A percentile compares a stretch with the other conserved stretches of the same genome.
Conservation (phyloP, 2,329 filamentous ascomycete species). For the Pezicula rhizophila region DNA sequence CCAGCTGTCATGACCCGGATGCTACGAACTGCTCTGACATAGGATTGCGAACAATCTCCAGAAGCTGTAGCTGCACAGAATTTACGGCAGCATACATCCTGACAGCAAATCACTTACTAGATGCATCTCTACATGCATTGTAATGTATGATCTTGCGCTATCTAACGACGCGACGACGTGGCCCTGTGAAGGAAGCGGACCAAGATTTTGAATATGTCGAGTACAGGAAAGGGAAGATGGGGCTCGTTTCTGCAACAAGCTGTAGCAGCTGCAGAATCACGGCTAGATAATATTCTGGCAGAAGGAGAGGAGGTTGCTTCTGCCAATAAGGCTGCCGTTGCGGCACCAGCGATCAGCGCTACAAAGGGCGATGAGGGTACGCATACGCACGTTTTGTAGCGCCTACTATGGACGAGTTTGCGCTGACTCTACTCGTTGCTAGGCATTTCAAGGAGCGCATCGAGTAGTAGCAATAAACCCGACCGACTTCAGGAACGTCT, state of each 20-base stretch:
- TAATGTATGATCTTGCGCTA: conserved; percentile 17
- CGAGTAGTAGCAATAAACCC: conserved; percentile 58
- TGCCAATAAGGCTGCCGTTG: conserved; percentile 33
- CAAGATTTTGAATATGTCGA: conserved; percentile 20
- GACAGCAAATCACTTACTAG: neutral
- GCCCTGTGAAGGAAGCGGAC: conserved; percentile 8
- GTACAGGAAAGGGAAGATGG: conserved; percentile 51
- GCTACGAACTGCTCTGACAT: no score
- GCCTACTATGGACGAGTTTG: neutral
- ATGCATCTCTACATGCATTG: conserved; percentile 9
- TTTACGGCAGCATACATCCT: neutral
- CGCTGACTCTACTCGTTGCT: neutral
- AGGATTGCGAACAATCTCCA: neutral
- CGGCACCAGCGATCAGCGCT: conserved; percentile 27
- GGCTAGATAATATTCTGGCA: conserved; percentile 83
- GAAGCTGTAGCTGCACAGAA: neutral
- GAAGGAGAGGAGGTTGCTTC: conserved; percentile 58
- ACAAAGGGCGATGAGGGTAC: conserved; percentile 30
- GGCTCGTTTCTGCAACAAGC: conserved; percentile 80
- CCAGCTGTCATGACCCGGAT: no score
- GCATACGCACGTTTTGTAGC: conserved; percentile 8
- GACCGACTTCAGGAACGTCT: conserved; percentile 85
- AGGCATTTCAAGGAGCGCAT: conserved; percentile 57
- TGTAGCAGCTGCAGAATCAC: conserved; percentile 88
- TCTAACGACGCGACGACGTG: conserved; percentile 13